Evolutionary conservation across 2,329 filamentous ascomycete species (phyloP), one percentile per base, ranked within the genome.

Genomic region (Didymosphaeria variabile): DNA sequence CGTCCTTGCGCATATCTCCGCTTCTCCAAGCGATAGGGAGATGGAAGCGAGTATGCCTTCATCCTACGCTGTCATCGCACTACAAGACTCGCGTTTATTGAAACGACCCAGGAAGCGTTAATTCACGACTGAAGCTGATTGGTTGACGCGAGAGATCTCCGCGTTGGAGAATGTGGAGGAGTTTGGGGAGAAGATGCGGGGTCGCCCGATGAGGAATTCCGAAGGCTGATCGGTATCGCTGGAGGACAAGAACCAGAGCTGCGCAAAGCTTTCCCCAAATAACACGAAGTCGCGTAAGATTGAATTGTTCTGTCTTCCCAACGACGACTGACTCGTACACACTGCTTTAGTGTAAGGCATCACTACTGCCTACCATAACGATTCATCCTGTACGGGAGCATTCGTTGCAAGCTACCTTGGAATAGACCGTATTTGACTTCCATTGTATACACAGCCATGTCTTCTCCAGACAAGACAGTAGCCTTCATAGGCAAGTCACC

Each of bases 401-500:
- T n/a, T 3, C 15, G 17, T 36, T 7, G 34, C 34, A 10, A 10
- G 9, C 10, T 8, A 36, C 10, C 2, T 10, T 36, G 34, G 3
- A 40, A 40, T 15, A 40, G 15, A 40, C 15, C n/a, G 17, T 7
- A 6, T 40, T 40, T 40, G 38, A 23, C 8, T 2, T 45, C 42
- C 10, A 1, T 23, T 19, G 2, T 15, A 19, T 15, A 29, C 13
- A 17, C 34, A n/a, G 23, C 10, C 9, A 72, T 73, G 70, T 45
- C 69, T 15, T 57, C 61, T 31, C 58, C 67, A 58, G 62, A 67
- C 5, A 68, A 67, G 51, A 70, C 67, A 2, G 59, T 72, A 23
- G 69, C 70, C 54, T 73, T 73, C 60, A 70, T 73, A 29, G 68
- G 68, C 67, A 62, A 21, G 31, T 50, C 17, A 17, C 29, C 15